These are phyloP conservation scores for Aspergillus cristatus DNA, from an alignment of 495 filamentous ascomycete genomes.

Conservation along the genomic window DNA sequence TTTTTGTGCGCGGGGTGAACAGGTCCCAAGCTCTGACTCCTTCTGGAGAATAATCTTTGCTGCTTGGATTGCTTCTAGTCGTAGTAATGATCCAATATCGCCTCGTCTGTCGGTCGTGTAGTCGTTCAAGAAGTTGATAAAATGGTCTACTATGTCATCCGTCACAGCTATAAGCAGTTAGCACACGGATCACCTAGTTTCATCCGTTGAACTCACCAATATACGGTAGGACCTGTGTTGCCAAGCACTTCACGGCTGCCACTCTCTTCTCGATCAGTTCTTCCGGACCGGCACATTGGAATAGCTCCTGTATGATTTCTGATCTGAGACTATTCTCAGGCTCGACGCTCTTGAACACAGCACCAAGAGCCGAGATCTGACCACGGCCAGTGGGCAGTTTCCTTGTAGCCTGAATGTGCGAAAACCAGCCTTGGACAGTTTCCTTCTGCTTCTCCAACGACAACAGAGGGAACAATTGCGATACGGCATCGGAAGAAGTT, in stretches of 20 bases:
- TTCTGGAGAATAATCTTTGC: conserved; percentile 29
- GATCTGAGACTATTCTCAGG: conserved; percentile 11
- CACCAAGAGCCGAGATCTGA: conserved; percentile 34
- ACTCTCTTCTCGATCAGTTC: conserved; percentile 50
- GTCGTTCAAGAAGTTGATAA: conserved; percentile 59
- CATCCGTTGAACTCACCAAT: conserved; percentile 20
- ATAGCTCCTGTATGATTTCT: conserved; percentile 22
- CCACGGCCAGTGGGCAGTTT: conserved; percentile 34
- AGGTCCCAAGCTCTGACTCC: conserved; percentile 3
- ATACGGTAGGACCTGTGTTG: conserved; percentile 36
- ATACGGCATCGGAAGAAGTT: conserved; percentile 36
- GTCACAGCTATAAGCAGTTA: conserved; percentile 18
- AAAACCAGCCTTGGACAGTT: conserved; percentile 29
- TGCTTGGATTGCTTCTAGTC: conserved; percentile 66
- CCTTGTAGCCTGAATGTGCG: conserved; percentile 27
- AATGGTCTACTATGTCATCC: conserved; percentile 18
- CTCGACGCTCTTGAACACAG: conserved; percentile 27
- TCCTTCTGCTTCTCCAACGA: conserved; percentile 19
- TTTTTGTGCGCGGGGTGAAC: conserved; percentile 14
- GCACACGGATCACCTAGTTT: not conserved
- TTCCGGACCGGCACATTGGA: conserved; percentile 31
- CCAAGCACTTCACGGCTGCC: conserved; percentile 50
- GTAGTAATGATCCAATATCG: conserved; percentile 77
- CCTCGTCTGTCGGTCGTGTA: conserved; percentile 81
- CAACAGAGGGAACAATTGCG: conserved; percentile 33